Evolutionary conservation across 176 grass and related monocot genomes (phyloP).

Genomic region (Carex parvula): DNA sequence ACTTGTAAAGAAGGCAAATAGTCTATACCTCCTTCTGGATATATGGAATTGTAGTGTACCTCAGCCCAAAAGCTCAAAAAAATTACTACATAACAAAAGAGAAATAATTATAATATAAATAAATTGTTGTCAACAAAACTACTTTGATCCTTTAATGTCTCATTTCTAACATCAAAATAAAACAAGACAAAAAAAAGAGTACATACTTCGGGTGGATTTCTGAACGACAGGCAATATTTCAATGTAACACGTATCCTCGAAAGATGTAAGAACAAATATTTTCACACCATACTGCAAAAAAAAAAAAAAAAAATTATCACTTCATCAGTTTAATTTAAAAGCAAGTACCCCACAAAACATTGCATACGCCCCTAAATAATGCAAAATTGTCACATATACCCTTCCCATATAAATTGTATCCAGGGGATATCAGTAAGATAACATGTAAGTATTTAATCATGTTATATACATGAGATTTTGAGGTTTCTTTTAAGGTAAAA

Average conservation of each 20-base stretch:
- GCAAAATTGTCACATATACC: neutral
- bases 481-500: neutral
- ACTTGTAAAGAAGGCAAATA: neutral
- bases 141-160: neutral
- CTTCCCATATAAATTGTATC: neutral
- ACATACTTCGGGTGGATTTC: constrained; percentile 68
- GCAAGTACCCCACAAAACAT: neutral
- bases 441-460: neutral
- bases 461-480: neutral
- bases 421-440: neutral
- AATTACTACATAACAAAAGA: constrained; percentile 49
- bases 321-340: neutral
- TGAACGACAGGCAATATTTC: constrained; percentile 73
- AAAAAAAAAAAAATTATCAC: neutral
- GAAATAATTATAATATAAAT: neutral
- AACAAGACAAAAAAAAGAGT: neutral
- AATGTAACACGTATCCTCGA: constrained; percentile 94
- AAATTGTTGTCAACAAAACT: neutral
- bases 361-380: neutral
- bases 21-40: constrained; percentile 74
- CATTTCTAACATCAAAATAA: neutral
- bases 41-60: constrained; percentile 91
- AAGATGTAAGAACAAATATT: constrained; percentile 93
- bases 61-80: constrained; percentile 92
- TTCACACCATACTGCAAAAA: constrained; percentile 87